phyloP scores from a whole-genome alignment of 805 yeast genomes.

The Ogataea kodamae region DNA sequence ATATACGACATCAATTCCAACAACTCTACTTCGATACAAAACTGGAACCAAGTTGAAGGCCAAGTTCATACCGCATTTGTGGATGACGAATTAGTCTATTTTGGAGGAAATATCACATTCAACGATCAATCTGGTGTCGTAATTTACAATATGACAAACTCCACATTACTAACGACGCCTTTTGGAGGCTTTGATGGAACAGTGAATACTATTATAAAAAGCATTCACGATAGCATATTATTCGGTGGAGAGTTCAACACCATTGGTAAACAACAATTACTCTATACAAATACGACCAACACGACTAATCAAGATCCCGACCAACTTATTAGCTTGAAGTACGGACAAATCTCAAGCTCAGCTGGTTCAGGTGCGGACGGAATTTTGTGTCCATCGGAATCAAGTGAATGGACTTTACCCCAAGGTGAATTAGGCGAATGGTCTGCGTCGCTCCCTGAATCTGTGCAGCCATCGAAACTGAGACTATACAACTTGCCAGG shows the following conservation, averaged over 20 bases:
- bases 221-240: constrained; percentile 49
- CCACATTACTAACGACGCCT: constrained; percentile 46
- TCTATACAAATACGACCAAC: constrained; percentile 32
- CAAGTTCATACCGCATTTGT: constrained; percentile 44
- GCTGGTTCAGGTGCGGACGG: constrained; percentile 29
- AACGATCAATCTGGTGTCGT: constrained; percentile 54
- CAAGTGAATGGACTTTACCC: constrained; percentile 47
- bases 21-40: constrained; percentile 5
- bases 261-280: constrained; percentile 49
- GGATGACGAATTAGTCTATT: constrained; percentile 52
- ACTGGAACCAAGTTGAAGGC: constrained; percentile 36
- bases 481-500: constrained; percentile 64
- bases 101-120: constrained; percentile 75
- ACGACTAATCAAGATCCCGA: constrained; percentile 45
- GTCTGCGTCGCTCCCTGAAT: constrained; percentile 55
- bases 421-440: constrained; percentile 58
- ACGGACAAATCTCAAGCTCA: constrained; percentile 50
- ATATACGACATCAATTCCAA: constrained; percentile 14
- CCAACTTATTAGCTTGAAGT: constrained; percentile 56
- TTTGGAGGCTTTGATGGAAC: constrained; percentile 74
- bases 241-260: constrained; percentile 78
- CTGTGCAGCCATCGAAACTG: constrained; percentile 63
- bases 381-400: constrained; percentile 58
- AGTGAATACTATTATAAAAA: constrained; percentile 59
- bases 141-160: constrained; percentile 50